Percentiles rank a stretch among this genome's conserved stretches.
phyloP scores from a whole-genome alignment of 805 yeast species.

The Candida arabinofermentans region DNA sequence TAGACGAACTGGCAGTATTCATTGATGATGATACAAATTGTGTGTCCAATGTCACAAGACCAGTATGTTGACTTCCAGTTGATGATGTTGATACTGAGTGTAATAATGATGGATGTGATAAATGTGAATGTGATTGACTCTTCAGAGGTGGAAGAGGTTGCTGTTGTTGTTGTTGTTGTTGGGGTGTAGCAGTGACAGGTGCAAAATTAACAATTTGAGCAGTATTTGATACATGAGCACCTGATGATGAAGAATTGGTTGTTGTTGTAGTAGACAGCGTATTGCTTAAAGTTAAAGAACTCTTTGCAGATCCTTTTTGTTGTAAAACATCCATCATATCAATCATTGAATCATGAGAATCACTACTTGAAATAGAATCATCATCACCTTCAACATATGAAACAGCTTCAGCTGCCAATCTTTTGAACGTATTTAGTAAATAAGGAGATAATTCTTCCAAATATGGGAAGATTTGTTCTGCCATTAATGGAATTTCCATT shows the following conservation, averaged over 20 bases:
- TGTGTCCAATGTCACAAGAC: too few relatives aligned
- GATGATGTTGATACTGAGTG: neutral
- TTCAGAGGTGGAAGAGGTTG: slow-evolving; percentile 1
- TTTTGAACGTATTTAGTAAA: slow-evolving; percentile 14
- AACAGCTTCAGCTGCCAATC: slow-evolving; percentile 5
- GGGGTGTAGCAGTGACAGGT: slow-evolving; percentile 5
- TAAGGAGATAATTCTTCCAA: slow-evolving; percentile 20
- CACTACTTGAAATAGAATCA: slow-evolving; percentile 11
- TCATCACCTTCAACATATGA: slow-evolving; percentile 4
- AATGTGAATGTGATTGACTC: neutral
- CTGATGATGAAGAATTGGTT: neutral
- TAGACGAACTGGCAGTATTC: too few relatives aligned
- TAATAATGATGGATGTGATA: neutral
- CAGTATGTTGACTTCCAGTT: too few relatives aligned
- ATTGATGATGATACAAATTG: neutral
- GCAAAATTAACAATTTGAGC: neutral
- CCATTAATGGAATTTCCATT: slow-evolving; percentile 18
- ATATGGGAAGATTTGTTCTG: slow-evolving; percentile 13
- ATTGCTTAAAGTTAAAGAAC: too few relatives aligned
- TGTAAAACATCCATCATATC: slow-evolving; percentile 24
- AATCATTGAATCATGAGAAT: slow-evolving; percentile 15
- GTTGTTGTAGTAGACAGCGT: neutral
- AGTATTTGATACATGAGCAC: neutral
- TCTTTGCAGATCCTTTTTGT: slow-evolving; percentile 5
- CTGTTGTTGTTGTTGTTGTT: slow-evolving; percentile 9